These are phyloP conservation scores for Cryptococcus floricola DNA, from an alignment of 1,284 basidiomycete species.

Conservation along the genomic window DNA sequence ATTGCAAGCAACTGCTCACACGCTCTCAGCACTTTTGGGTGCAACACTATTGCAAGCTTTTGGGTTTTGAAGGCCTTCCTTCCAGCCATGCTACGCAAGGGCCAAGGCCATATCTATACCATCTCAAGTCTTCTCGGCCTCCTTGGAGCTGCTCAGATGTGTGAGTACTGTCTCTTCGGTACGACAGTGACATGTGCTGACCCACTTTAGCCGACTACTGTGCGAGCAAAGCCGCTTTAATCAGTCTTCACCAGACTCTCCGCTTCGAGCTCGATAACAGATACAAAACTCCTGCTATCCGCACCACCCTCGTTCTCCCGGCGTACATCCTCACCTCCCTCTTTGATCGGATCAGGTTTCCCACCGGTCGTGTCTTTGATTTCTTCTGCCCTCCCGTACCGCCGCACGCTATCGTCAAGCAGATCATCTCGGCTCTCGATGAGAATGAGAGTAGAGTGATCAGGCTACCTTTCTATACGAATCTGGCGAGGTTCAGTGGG, in stretches of 20 bases:
- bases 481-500: constrained; percentile 30
- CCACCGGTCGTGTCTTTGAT: constrained; percentile 55
- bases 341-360: constrained; percentile 52
- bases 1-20: neutral
- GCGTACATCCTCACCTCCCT: constrained; percentile 12
- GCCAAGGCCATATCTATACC: constrained; percentile 83
- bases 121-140: constrained; percentile 74
- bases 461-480: constrained; percentile 57
- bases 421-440: constrained; percentile 73
- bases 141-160: constrained; percentile 70
- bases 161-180: constrained; percentile 52
- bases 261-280: constrained; percentile 80
- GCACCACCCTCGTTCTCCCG: constrained; percentile 74
- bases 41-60: constrained; percentile 84
- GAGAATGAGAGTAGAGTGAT: constrained; percentile 68
- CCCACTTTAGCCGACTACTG: constrained; percentile 69
- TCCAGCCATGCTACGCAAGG: constrained; percentile 75
- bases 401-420: constrained; percentile 70
- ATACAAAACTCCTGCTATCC: constrained; percentile 67
- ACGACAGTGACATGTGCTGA: neutral
- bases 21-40: constrained; percentile 70
- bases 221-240: constrained; percentile 79
- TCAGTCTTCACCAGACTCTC: constrained; percentile 71
- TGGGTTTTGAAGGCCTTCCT: constrained; percentile 89
- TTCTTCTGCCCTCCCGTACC: constrained; percentile 72